These are phyloP conservation scores for Rehmannia glutinosa DNA, from an alignment of 257 asterid species.

Conservation along the genomic window DNA sequence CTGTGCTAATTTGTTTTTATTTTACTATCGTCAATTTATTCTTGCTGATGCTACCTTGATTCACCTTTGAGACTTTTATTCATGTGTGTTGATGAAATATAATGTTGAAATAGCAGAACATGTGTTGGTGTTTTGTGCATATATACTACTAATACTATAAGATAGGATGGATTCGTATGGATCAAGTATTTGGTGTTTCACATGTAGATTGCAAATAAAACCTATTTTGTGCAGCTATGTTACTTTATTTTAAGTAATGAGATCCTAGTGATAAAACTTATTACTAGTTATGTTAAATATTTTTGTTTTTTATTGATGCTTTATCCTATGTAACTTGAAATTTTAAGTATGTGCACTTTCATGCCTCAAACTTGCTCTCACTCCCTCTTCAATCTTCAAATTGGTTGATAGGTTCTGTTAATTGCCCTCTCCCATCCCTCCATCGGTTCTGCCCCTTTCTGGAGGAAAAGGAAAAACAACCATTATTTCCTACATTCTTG, in stretches of 20 bases:
- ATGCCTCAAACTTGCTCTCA: not conserved
- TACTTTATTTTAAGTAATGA: not conserved
- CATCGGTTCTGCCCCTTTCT: not conserved
- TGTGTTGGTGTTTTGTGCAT: not conserved
- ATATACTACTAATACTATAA: not conserved
- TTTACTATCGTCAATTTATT: constrained; percentile 1
- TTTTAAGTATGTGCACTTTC: not conserved
- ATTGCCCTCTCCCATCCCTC: not conserved
- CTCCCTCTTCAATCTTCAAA: not conserved
- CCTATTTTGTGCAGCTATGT: not conserved
- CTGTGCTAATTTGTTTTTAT: not conserved
- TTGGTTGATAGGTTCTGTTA: not conserved
- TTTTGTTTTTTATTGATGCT: not conserved
- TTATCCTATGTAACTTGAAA: not conserved
- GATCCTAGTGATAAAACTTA: too few relatives aligned
- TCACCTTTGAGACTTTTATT: constrained; percentile 10
- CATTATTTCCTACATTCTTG: not conserved
- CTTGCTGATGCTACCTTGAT: constrained; percentile 3
- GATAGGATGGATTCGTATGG: not conserved
- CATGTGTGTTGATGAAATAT: constrained; percentile 5
- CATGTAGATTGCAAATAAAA: not conserved
- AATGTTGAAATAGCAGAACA: not conserved
- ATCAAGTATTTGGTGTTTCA: not conserved
- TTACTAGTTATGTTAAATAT: not conserved
- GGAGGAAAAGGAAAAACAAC: not conserved